Evolutionary conservation across 148 eudicot genomes (phyloP).

Genomic region (Polygonum maritimum): DNA sequence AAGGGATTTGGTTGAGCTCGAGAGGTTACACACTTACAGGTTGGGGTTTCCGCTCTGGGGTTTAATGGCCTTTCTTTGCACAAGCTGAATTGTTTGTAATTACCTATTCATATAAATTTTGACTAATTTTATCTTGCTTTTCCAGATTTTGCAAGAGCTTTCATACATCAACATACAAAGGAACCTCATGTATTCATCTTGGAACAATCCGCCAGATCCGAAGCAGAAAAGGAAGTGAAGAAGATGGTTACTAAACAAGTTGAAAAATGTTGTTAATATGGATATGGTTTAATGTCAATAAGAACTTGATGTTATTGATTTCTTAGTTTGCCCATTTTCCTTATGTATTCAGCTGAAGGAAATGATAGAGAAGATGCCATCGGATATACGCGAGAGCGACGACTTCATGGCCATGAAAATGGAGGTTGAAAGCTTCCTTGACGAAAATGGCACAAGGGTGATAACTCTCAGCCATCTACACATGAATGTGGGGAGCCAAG

Average conservation of each 20-base stretch:
- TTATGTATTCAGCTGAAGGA: conserved; percentile 43
- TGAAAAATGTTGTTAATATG: too few relatives aligned
- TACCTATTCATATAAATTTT: too few relatives aligned
- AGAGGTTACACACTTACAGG: conserved; percentile 66
- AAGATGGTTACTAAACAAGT: conserved; percentile 43
- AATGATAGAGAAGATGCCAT: conserved; percentile 41
- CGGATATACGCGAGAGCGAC: conserved; percentile 33
- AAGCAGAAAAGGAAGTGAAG: conserved; percentile 37
- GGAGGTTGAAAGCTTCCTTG: conserved; percentile 38
- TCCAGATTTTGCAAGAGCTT: too few relatives aligned
- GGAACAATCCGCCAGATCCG: conserved; percentile 47
- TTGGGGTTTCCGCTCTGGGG: conserved; percentile 50
- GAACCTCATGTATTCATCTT: conserved; percentile 45
- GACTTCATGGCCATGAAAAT: conserved; percentile 35
- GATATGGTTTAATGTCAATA: neutral
- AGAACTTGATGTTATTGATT: neutral
- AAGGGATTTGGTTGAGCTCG: conserved; percentile 43
- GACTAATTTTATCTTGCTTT: too few relatives aligned
- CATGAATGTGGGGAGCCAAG: conserved; percentile 9
- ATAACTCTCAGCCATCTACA: conserved; percentile 20
- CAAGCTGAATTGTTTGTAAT: conserved; percentile 45
- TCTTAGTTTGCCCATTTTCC: neutral
- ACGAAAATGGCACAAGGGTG: conserved; percentile 18
- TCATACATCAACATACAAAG: conserved; percentile 32
- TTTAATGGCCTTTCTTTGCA: conserved; percentile 44